A percentile compares a stretch with the other conserved stretches of the same genome.
phyloP scores from a whole-genome alignment of 345 rosid genomes.

The Trapa incisa region DNA sequence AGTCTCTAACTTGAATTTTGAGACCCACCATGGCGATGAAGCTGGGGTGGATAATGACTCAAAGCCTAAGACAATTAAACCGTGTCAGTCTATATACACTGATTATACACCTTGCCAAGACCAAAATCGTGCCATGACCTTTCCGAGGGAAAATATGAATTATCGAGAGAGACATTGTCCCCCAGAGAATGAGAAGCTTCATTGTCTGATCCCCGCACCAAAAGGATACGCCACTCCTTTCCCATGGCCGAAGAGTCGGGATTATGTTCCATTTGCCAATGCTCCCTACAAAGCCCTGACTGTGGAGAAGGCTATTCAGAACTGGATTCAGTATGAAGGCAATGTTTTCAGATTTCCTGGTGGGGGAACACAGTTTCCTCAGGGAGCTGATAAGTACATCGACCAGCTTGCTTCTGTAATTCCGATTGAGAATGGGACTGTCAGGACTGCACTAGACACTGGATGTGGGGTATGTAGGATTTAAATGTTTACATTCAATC shows the following conservation, averaged over 20 bases:
- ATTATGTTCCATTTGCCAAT: conserved; percentile 92
- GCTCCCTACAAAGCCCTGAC: conserved; percentile 97
- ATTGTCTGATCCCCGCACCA: conserved; percentile 82
- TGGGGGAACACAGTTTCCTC: conserved; percentile 99
- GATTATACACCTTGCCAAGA: conserved; percentile 99
- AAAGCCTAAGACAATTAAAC: conserved; percentile 45
- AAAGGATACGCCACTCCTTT: conserved; percentile 92
- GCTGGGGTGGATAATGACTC: conserved; percentile 27
- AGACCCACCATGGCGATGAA: conserved; percentile 84
- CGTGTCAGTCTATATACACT: conserved; percentile 47
- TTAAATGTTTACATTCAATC: conserved; percentile 3
- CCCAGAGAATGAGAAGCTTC: conserved; percentile 54
- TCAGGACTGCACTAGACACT: conserved; percentile 93
- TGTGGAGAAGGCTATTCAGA: conserved; percentile 97
- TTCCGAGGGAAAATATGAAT: conserved; percentile 83
- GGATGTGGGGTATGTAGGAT: conserved; percentile 84
- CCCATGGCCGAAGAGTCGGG: conserved; percentile 98
- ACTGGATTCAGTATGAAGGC: conserved; percentile 96
- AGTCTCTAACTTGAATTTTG: conserved; percentile 59
- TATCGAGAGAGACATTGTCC: conserved; percentile 94
- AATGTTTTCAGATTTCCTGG: conserved; percentile 95
- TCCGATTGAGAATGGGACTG: conserved; percentile 79
- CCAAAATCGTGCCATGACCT: conserved; percentile 91
- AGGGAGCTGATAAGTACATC: conserved; percentile 94
- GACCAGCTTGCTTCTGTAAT: conserved; percentile 89